phyloP scores from a whole-genome alignment of 345 rosid genomes.

The Camelina laxa region DNA sequence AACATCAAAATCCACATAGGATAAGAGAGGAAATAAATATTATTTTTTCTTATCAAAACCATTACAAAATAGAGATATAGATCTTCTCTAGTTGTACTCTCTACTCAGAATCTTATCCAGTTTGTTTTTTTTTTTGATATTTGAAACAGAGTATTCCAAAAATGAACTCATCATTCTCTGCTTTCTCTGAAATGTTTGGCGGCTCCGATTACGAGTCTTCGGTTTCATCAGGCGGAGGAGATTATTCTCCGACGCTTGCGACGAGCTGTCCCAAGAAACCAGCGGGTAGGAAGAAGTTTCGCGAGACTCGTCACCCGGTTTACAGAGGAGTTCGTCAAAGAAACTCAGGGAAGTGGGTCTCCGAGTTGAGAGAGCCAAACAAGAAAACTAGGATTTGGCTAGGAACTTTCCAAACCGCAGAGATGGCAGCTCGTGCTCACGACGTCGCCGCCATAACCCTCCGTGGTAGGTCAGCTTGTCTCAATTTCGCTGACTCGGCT shows the following conservation, averaged over 20 bases:
- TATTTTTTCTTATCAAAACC: neutral
- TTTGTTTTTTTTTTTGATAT: neutral
- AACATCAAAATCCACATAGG: neutral
- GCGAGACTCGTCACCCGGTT: constrained; percentile 82
- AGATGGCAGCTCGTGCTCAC: constrained; percentile 96
- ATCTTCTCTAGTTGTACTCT: neutral
- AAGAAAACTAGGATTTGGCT: constrained; percentile 90
- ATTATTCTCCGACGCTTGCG: constrained; percentile 50
- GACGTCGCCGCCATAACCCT: constrained; percentile 80
- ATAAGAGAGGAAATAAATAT: neutral
- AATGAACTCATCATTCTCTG: constrained; percentile 27
- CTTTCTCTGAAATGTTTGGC: constrained; percentile 20
- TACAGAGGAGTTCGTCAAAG: constrained; percentile 35
- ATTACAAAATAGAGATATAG: neutral
- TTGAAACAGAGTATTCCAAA: neutral
- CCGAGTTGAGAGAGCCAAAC: constrained; percentile 79
- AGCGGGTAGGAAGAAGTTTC: constrained; percentile 81
- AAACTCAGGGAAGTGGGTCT: constrained; percentile 86
- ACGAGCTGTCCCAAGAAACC: constrained; percentile 71
- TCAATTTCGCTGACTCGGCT: constrained; percentile 85
- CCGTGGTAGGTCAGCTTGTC: constrained; percentile 72
- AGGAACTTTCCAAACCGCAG: constrained; percentile 66
- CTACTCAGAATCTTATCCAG: constrained; percentile 9
- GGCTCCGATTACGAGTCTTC: constrained; percentile 45
- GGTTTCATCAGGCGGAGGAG: constrained; percentile 40